Evolutionary conservation across 805 yeast genomes (phyloP), one percentile per base, ranked within the genome.

Genomic region (Blastobotrys terrestris): DNA sequence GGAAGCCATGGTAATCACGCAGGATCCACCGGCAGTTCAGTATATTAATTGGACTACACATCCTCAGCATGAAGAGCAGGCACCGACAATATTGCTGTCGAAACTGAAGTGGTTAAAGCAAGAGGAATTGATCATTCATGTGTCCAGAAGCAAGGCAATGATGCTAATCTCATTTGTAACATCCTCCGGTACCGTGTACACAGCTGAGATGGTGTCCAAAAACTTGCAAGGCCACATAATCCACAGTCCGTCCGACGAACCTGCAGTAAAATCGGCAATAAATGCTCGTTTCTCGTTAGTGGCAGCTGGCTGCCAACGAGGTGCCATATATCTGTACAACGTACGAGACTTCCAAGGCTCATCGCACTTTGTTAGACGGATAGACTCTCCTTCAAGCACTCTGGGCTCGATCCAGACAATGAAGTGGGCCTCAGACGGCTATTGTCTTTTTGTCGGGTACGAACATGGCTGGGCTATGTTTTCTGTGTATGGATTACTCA

Each of bases 401-500:
- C 53, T 63, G 1, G 71, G 69, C 1, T 39, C 50, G 3, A 51
- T 65, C 20, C 53, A 55, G n/a, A 52, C 58, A 16, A 39, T 73
- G 22, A 54, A 62, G 15, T 71, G 74, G 73, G 59, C 77, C 44
- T 60, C 75, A 44, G 64, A 68, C 58, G 65, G 77, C 55, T 55
- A 66, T 63, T 49, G 68, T 22, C 43, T 65, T 31, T 52, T 66
- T 64, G 63, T 60, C 16, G 64, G 71, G 49, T 62, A 58, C 62
- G 53, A 61, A 51, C 66, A 65, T 44, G 81, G 81, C 3, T 79
- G 82, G 82, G 72, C 71, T 47, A 54, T 76, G 21, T 70, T 68
- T 55, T 76, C 83, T 2, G 71, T 71, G 14, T 67, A 77, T 39
- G 84, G 84, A 1, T 74, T 76, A 57, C 62, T 72, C 40, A 70